Base-by-base conservation (phyloP, 345 rosid species). In the Mangifera indica region DNA sequence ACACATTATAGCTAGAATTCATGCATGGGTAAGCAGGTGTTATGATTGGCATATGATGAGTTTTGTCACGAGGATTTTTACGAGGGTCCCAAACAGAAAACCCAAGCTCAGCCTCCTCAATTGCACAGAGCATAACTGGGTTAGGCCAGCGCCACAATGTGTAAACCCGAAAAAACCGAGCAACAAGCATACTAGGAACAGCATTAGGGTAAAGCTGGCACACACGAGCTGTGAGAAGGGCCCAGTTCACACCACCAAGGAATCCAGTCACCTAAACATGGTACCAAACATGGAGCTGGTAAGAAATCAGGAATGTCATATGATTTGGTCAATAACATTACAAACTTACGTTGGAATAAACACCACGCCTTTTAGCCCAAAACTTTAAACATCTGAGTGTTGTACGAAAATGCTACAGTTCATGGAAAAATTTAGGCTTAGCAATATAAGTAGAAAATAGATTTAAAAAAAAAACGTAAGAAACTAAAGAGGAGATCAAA, bases 161-260 rank as follows among this genome's bases (percentile, higher is more conserved):
- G 74, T 84, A 89, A 40, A 87, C 89, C 86, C 94, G 80, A 71
- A 89, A 89, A 57, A 89, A 89, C 17, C 90, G 83, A 22, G 90
- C 87, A 52, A 87, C 88, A 64, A 89, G 84, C 91, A 85, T 89
- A 60, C 91, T 84, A 14, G 91, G 91, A 60, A 79, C 72, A 1
- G 91, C 94, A 42, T 87, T 84, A 15, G 94, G 94, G 69, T 87
- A 89, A 32, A 89, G 87, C 60, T 85, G 94, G 84, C 94, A 89
- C 18, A 87, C 81, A 20, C 86, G 86, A 73, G 94, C 94, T 20
- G 87, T 91, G 52, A 89, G 91, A 67, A 89, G 85, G 0, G 94
- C 94, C 94, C 89, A 89, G 70, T 89, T 89, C 49, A 89, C 91
- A 74, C 90, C 94, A 74, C 94, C 91, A 53, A 89, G 91, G 79